Base-by-base conservation (phyloP, 176 grass and related monocot species). In the Carex parvula region DNA sequence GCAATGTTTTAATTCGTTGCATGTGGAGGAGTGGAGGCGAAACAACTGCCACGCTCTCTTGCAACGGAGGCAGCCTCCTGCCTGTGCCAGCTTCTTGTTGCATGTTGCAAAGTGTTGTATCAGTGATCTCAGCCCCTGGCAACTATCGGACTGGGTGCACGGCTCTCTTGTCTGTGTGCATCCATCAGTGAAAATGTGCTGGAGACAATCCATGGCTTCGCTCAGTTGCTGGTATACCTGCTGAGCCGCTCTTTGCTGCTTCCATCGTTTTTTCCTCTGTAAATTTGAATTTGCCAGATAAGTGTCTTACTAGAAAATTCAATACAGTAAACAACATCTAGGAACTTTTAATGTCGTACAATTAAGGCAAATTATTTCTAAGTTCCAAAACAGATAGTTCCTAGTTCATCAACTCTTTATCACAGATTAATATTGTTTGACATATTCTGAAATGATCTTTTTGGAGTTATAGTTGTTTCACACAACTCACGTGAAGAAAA, bases 11-110 rank as follows among this genome's bases (percentile, higher is more conserved):
- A 17, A 29, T n/a, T 64, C 30, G 55, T 87, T 77, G 60, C 94
- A 97, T 48, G 90, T 81, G 30, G 91, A 87, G 62, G 94, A 89
- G 84, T 97, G 94, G 18, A 97, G 94, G 8, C 88, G 88, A 53
- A 91, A 90, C 22, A 97, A 86, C 88, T 90, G 86, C 35, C 80
- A 55, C 60, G 83, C 85, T 41, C 86, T 83, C 75, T 76, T 76
- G 89, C 94, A 97, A 30, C 80, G 90, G 37, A 81, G 79, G 88
- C 91, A 97, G 52, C 89, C 81, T 41, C 61, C 76, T 11, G 48
- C 81, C 3, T 18, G 37, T 20, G 61, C 21, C 14, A 81, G 70
- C 21, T 70, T 88, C 67, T 79, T 88, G 50, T 54, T 58, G 71
- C 94, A 97, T 8, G 66, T 72, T 32, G 87, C 79, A 24, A 94